A percentile compares a stretch with the other conserved stretches of the same genome.
These are phyloP conservation scores for Chlamydomonas sphaeroides DNA, from an alignment of 139 green algal genomes.

Conservation along the genomic window DNA sequence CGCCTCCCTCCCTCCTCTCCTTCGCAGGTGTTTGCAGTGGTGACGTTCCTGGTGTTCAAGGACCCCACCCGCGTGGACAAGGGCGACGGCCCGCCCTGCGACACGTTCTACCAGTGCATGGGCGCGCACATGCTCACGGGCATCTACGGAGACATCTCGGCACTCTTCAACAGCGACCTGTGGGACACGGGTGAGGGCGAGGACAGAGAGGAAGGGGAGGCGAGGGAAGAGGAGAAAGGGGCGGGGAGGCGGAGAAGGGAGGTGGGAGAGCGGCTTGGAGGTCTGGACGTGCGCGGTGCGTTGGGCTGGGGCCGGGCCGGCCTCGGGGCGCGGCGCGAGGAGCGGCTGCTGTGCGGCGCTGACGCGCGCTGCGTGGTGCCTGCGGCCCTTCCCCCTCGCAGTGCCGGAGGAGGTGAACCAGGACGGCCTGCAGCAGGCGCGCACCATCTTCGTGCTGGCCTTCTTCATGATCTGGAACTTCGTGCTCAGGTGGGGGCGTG, in stretches of 20 bases:
- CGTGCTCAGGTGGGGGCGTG: too few species aligned
- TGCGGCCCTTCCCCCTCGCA: neutral
- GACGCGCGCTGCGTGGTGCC: neutral
- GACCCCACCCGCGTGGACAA: slow-evolving; percentile 25
- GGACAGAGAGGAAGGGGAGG: too few species aligned
- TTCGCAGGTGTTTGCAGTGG: slow-evolving; percentile 45
- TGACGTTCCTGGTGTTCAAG: slow-evolving; percentile 46
- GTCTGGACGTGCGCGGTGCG: too few species aligned
- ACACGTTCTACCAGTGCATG: slow-evolving; percentile 58
- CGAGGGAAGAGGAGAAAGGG: too few species aligned
- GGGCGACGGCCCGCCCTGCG: slow-evolving; percentile 39
- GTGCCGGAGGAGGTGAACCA: slow-evolving; percentile 13
- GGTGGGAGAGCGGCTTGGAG: too few species aligned
- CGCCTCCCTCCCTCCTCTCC: too few species aligned
- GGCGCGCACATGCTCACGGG: slow-evolving; percentile 49
- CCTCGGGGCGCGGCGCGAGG: too few species aligned
- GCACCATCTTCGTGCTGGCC: slow-evolving; percentile 48
- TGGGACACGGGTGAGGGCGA: slow-evolving; percentile 36
- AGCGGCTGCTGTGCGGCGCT: too few species aligned
- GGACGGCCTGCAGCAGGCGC: slow-evolving; percentile 33
- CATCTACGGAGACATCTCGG: slow-evolving; percentile 44
- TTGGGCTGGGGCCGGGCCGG: too few species aligned
- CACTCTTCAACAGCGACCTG: slow-evolving; percentile 35
- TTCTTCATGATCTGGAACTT: slow-evolving; percentile 64
- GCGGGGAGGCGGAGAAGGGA: too few species aligned